Evolutionary conservation across 148 eudicot species (phyloP).

Genomic region (Rhododendron kiyosumense): DNA sequence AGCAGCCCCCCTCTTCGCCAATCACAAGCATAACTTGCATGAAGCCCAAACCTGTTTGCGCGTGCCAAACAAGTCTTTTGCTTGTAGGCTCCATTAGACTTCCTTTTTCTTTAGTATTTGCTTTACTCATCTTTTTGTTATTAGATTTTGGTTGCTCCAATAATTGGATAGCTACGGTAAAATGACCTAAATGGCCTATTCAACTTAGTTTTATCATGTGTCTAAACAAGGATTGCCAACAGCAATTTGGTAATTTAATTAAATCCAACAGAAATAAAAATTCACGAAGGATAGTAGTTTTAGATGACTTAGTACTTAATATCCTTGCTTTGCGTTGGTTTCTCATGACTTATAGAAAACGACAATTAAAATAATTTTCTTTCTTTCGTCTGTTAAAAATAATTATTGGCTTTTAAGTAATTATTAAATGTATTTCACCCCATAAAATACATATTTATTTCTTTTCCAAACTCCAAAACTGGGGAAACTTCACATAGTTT

Average conservation of each 20-base stretch:
- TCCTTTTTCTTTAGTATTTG: not conserved
- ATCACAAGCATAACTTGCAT: not conserved
- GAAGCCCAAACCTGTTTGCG: not conserved
- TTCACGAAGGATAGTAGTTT: not conserved
- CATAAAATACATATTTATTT: not conserved
- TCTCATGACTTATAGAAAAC: not conserved
- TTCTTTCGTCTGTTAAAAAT: not conserved
- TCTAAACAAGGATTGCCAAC: not conserved
- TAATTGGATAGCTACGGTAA: not conserved
- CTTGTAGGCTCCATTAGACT: not conserved
- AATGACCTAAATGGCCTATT: not conserved
- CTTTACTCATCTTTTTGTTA: not conserved
- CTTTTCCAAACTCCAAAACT: not conserved
- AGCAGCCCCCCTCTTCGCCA: not conserved
- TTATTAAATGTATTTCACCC: not conserved
- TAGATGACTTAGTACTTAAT: constrained; percentile 16
- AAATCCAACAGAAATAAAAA: not conserved
- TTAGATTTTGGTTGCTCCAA: not conserved
- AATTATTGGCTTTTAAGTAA: not conserved
- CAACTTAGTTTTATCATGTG: not conserved
- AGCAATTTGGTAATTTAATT: not conserved
- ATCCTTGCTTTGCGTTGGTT: constrained; percentile 5
- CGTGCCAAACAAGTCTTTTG: not conserved
- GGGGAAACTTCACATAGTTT: not conserved
- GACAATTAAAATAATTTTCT: not conserved